These are phyloP conservation scores for Pythium plurisporium DNA, from an alignment of 352 stramenopile species.

Conservation along the genomic window DNA sequence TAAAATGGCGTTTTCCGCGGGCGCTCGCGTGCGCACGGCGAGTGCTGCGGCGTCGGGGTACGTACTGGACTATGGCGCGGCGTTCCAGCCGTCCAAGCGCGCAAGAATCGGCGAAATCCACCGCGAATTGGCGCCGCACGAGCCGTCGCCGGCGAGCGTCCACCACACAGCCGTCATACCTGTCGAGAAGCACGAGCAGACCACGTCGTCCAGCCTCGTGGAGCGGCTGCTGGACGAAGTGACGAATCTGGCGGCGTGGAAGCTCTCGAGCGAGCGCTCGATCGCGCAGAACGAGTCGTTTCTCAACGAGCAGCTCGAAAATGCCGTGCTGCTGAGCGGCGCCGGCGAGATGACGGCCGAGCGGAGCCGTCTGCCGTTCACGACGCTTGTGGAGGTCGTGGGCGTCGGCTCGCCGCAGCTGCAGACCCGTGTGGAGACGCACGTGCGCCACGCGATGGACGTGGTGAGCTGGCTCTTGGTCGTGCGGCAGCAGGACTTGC, in stretches of 20 bases:
- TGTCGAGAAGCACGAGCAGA: too few relatives aligned
- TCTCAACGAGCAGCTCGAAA: constrained; percentile 64
- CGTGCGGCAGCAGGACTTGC: constrained; percentile 45
- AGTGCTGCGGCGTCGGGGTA: not conserved
- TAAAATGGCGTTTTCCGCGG: constrained; percentile 4
- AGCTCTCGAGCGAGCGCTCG: constrained; percentile 37
- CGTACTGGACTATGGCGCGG: constrained; percentile 1
- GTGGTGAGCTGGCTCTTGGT: constrained; percentile 69
- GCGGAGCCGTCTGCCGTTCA: constrained; percentile 13
- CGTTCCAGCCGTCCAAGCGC: constrained; percentile 22
- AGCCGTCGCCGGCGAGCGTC: not conserved
- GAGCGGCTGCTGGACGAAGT: constrained; percentile 15
- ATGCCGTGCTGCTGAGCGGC: constrained; percentile 26
- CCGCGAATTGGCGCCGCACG: constrained; percentile 1
- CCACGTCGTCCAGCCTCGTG: too few relatives aligned
- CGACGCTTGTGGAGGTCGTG: constrained; percentile 13
- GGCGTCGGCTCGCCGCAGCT: not conserved
- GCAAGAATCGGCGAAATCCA: not conserved
- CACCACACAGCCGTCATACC: not conserved
- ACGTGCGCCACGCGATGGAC: constrained; percentile 56
- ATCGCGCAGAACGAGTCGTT: constrained; percentile 44
- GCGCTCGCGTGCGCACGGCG: constrained; percentile 12
- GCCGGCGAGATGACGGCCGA: constrained; percentile 17
- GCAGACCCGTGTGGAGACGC: constrained; percentile 28
- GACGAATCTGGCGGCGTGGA: constrained; percentile 27